A percentile compares a stretch with the other conserved stretches of the same genome.
These are phyloP conservation scores for Xylaria sp. DNA, from an alignment of 495 filamentous ascomycete species.

Conservation along the genomic window DNA sequence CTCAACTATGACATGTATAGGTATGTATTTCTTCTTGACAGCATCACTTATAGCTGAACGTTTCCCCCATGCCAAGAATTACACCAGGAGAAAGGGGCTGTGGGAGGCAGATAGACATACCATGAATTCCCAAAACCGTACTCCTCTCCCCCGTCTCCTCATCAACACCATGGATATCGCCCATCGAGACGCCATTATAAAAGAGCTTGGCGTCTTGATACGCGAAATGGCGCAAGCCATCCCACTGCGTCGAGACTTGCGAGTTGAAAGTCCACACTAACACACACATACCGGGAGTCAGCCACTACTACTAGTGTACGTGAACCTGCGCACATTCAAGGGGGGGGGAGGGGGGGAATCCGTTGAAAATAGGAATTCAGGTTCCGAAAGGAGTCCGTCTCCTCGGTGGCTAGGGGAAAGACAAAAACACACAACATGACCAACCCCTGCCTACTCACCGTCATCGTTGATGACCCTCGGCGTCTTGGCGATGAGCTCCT, in stretches of 20 bases:
- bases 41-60: too few relatives aligned
- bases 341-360: too few relatives aligned
- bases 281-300: not conserved
- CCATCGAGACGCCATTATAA: constrained; percentile 66
- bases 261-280: constrained; percentile 64
- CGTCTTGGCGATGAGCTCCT: constrained; percentile 47
- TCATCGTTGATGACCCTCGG: constrained; percentile 62
- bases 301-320: too few relatives aligned
- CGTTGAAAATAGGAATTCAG: not conserved
- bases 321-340: too few relatives aligned
- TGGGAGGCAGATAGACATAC: constrained; percentile 42
- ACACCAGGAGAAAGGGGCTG: not conserved
- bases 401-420: too few relatives aligned
- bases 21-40: too few relatives aligned
- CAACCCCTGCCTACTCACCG: constrained; percentile 14
- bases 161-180: constrained; percentile 58
- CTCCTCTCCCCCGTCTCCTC: constrained; percentile 37
- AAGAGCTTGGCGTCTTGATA: constrained; percentile 63
- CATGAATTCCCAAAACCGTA: constrained; percentile 58
- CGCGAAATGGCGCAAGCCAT: constrained; percentile 54
- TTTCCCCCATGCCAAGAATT: not conserved
- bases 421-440: too few relatives aligned
- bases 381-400: too few relatives aligned
- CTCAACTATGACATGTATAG: too few relatives aligned
- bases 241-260: constrained; percentile 57